Percentiles rank a stretch among this genome's conserved stretches.
Conservation (phyloP, 2,329 filamentous ascomycete species). For the Pyricularia grisea region DNA sequence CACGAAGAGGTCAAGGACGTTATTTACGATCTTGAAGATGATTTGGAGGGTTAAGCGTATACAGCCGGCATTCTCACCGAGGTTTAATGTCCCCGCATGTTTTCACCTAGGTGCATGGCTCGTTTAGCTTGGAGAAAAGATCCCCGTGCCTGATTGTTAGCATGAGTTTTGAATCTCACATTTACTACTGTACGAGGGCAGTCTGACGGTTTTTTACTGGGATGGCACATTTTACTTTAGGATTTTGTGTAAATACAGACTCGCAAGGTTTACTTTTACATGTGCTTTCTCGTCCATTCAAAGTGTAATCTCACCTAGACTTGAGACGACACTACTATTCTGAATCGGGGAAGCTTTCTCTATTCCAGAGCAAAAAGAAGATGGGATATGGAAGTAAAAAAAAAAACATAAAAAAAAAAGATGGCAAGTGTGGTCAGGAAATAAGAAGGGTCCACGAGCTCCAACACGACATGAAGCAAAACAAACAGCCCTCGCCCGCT, state of each 20-base stretch:
- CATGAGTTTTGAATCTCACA: neutral
- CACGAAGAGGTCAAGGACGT: slow-evolving; percentile 55
- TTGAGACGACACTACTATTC: neutral
- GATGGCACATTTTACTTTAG: neutral
- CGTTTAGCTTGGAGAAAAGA: neutral
- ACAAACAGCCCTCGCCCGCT: neutral
- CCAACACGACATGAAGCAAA: neutral
- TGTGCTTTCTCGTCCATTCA: neutral
- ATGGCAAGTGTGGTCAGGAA: neutral
- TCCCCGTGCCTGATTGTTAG: neutral
- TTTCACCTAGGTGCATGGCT: neutral
- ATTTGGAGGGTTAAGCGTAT: slow-evolving; percentile 4
- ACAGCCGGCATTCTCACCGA: neutral
- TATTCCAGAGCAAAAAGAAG: neutral
- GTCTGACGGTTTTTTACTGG: neutral
- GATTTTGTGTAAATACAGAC: neutral
- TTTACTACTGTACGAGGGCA: neutral
- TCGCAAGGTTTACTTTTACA: neutral
- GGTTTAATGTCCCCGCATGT: neutral
- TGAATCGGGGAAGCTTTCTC: neutral
- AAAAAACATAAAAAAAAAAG: neutral
- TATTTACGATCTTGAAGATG: slow-evolving; percentile 18
- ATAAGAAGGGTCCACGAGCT: neutral
- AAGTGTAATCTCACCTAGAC: neutral
- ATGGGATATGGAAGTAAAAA: neutral